phyloP scores from a whole-genome alignment of 352 stramenopile genomes.

The Globisporangium perplexum region DNA sequence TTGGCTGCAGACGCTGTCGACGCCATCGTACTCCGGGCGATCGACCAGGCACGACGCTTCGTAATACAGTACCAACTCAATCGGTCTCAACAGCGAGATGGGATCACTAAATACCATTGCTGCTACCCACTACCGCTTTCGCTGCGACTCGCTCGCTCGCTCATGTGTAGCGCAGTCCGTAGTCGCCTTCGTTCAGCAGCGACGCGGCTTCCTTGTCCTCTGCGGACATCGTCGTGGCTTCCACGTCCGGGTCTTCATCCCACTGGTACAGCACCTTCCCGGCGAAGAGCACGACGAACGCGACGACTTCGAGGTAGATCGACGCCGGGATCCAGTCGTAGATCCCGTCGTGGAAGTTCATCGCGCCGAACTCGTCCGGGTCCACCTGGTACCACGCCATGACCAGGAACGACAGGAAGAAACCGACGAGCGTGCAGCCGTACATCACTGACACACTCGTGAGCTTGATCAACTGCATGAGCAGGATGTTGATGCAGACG shows the following conservation, averaged over 20 bases:
- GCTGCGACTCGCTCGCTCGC: too few species aligned
- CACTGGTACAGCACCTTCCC: constrained; percentile 78
- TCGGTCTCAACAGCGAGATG: too few species aligned
- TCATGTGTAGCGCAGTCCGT: constrained; percentile 71
- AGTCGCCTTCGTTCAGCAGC: constrained; percentile 66
- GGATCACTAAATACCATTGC: too few species aligned
- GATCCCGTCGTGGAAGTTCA: constrained; percentile 46
- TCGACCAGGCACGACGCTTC: too few species aligned
- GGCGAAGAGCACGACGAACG: constrained; percentile 58
- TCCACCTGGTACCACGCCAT: constrained; percentile 78
- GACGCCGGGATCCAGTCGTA: constrained; percentile 70
- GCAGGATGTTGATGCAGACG: constrained; percentile 68
- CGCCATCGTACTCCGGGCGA: constrained; percentile 21
- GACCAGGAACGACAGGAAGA: constrained; percentile 64
- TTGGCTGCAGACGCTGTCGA: constrained; percentile 32
- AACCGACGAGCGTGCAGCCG: constrained; percentile 59
- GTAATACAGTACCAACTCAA: too few species aligned
- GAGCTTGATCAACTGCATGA: constrained; percentile 68
- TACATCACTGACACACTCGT: constrained; percentile 80
- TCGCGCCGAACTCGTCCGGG: constrained; percentile 54
- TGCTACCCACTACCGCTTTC: too few species aligned
- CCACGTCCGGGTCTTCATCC: constrained; percentile 68
- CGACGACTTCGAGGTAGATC: constrained; percentile 63
- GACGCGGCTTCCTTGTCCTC: constrained; percentile 83
- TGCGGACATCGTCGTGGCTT: constrained; percentile 75